Evolutionary conservation across 768 basidiomycete genomes (phyloP).

Genomic region (Aureoboletus auriporus): DNA sequence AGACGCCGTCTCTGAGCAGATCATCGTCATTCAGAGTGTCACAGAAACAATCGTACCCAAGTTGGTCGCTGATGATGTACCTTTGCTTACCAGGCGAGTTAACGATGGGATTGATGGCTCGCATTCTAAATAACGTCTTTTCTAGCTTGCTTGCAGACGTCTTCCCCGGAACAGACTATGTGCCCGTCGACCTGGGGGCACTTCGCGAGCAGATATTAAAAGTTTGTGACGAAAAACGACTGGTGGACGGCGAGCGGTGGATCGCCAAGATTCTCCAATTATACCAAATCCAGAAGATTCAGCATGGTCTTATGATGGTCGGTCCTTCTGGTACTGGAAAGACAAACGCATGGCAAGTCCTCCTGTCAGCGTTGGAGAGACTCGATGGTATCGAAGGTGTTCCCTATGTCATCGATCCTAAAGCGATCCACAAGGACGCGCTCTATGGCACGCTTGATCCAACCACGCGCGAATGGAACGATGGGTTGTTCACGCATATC

Average conservation of each 20-base stretch:
- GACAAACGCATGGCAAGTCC: slow-evolving; percentile 94
- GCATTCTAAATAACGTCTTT: neutral
- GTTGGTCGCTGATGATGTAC: slow-evolving; percentile 94
- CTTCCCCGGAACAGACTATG: slow-evolving; percentile 92
- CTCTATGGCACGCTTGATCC: slow-evolving; percentile 95
- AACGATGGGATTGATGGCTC: neutral
- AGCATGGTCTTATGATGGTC: slow-evolving; percentile 99
- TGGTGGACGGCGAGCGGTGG: slow-evolving; percentile 89
- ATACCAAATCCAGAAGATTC: slow-evolving; percentile 99
- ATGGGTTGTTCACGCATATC: slow-evolving; percentile 97
- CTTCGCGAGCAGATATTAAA: slow-evolving; percentile 82
- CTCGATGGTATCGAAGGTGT: slow-evolving; percentile 91
- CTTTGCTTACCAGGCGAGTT: slow-evolving; percentile 80
- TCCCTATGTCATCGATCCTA: slow-evolving; percentile 96
- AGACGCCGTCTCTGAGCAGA: slow-evolving; percentile 80
- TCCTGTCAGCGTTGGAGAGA: slow-evolving; percentile 85
- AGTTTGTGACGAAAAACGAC: slow-evolving; percentile 81
- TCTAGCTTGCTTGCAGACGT: slow-evolving; percentile 88
- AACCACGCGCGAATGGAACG: slow-evolving; percentile 99
- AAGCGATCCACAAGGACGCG: slow-evolving; percentile 98
- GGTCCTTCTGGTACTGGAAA: slow-evolving; percentile 97
- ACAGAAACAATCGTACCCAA: slow-evolving; percentile 99
- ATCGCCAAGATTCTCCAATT: slow-evolving; percentile 93
- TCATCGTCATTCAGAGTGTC: slow-evolving; percentile 96
- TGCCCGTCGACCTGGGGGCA: slow-evolving; percentile 82